Base-by-base conservation (phyloP, 306 rosid species). In the Quillaja saponaria region DNA sequence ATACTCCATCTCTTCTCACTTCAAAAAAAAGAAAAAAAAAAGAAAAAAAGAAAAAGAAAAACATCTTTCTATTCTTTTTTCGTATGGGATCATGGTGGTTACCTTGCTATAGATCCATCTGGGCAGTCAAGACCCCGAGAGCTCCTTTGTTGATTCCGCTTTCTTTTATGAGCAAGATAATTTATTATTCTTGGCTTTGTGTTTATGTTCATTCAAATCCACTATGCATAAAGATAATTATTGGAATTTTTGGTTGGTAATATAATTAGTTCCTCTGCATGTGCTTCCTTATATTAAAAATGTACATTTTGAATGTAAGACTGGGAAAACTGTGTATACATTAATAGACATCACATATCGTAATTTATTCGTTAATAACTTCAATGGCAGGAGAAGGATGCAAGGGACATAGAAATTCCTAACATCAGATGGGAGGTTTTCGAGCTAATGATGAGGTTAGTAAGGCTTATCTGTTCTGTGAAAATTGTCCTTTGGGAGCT, bases 381-480 rank as follows among this genome's bases (percentile, higher is more conserved):
- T 71, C 49, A 39, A 44, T 80, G 74, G 20, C 94, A 92, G 99
- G 99, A 92, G 64, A 92, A 92, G 86, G 96, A 92, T 76, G 99
- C 99, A 37, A 89, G 87, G 76, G 99, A 92, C 75, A 89, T 92
- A 64, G 99, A 92, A 76, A 92, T 92, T 70, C 99, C 99, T 66
- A 89, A 92, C 74, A 92, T 92, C 71, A 88, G 85, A 85, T 92
- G 99, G 99, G 96, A 84, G 63, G 95, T 92, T 68, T 92, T 92
- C 2, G 87, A 92, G 81, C 77, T 92, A 82, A 92, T 92, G 99
- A 92, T 92, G 96, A 89, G 99, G 99, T 92, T 31, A 51, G 19
- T 52, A 67, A 63, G 63, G 41, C 28, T 47, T 57, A 34, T 54
- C 34, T 67, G 37, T 31, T 66, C 66, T 34, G 18, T 17, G 1